These are phyloP conservation scores for Bipolaris victoriae DNA, from an alignment of 2,329 filamentous ascomycete species.

Conservation along the genomic window DNA sequence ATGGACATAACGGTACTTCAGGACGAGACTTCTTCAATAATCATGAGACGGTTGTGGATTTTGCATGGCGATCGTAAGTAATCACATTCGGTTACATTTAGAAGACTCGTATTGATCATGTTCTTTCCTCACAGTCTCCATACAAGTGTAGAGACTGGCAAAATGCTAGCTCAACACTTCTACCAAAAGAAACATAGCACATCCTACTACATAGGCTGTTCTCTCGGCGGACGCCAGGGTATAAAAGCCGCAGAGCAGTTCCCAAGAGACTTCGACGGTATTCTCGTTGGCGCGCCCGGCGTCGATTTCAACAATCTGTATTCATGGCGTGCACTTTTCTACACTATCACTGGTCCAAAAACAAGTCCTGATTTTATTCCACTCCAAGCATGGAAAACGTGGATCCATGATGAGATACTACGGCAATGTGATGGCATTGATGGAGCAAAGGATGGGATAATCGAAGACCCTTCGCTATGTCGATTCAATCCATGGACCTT, in stretches of 20 bases:
- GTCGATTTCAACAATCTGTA: constrained; percentile 40
- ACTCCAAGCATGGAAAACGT: constrained; percentile 28
- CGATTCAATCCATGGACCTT: constrained; percentile 48
- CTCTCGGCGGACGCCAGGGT: constrained; percentile 44
- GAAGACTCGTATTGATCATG: too few relatives aligned
- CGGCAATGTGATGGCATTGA: constrained; percentile 59
- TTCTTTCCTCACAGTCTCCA: constrained; percentile 38
- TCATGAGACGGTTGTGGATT: constrained; percentile 56
- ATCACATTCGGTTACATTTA: not conserved
- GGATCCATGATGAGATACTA: constrained; percentile 54
- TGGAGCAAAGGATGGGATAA: constrained; percentile 55
- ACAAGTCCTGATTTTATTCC: constrained; percentile 34
- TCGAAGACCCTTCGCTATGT: constrained; percentile 51
- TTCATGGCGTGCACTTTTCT: constrained; percentile 41
- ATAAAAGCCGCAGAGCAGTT: constrained; percentile 36
- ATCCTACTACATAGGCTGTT: constrained; percentile 46
- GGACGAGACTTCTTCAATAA: constrained; percentile 54
- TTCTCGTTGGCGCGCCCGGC: constrained; percentile 42
- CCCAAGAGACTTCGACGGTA: constrained; percentile 45
- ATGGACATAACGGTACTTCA: constrained; percentile 52
- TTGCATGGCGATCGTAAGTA: constrained; percentile 51
- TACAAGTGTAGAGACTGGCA: constrained; percentile 48
- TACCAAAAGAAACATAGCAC: constrained; percentile 49
- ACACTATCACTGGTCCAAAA: constrained; percentile 32
- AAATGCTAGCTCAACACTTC: constrained; percentile 46